Percentiles rank a stretch among this genome's conserved stretches.
Conservation (phyloP, 805 yeast species). For the Cyberlindnera subsufficiens region DNA sequence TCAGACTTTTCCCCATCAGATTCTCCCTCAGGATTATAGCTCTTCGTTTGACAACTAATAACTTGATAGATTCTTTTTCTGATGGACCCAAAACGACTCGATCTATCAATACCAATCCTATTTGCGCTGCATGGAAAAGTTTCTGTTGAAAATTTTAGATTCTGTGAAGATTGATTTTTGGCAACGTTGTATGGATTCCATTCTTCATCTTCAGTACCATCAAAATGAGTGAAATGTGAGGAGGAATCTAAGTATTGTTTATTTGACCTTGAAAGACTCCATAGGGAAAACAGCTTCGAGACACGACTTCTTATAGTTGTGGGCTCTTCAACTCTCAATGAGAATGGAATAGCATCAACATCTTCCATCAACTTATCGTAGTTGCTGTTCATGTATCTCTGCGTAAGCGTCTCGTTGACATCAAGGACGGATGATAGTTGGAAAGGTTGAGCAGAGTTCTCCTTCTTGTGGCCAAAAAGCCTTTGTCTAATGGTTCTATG, state of each 20-base stretch:
- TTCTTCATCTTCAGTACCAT: conserved; percentile 1
- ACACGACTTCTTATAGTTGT: conserved; percentile 5
- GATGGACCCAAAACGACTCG: conserved; percentile 1
- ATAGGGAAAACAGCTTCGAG: conserved; percentile 8
- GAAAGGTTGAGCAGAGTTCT: neutral
- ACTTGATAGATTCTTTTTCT: neutral
- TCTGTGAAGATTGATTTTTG: conserved; percentile 2
- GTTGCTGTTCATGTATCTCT: conserved; percentile 18
- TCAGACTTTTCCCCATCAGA: neutral
- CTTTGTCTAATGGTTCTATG: conserved; percentile 6
- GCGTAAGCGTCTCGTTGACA: conserved; percentile 21
- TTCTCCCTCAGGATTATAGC: neutral
- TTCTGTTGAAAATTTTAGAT: neutral
- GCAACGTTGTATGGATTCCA: conserved; percentile 22
- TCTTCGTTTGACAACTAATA: neutral
- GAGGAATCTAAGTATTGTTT: neutral
- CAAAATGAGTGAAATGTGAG: conserved; percentile 1
- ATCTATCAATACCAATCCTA: neutral
- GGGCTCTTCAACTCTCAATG: conserved; percentile 11
- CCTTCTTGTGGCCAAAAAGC: conserved; percentile 3
- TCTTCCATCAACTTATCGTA: conserved; percentile 19
- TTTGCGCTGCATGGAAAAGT: neutral
- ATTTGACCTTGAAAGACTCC: conserved; percentile 14
- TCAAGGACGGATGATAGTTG: neutral
- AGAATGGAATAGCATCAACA: conserved; percentile 22